Base-by-base conservation (phyloP, 805 yeast genomes). In the Zygotorulaspora sp. region DNA sequence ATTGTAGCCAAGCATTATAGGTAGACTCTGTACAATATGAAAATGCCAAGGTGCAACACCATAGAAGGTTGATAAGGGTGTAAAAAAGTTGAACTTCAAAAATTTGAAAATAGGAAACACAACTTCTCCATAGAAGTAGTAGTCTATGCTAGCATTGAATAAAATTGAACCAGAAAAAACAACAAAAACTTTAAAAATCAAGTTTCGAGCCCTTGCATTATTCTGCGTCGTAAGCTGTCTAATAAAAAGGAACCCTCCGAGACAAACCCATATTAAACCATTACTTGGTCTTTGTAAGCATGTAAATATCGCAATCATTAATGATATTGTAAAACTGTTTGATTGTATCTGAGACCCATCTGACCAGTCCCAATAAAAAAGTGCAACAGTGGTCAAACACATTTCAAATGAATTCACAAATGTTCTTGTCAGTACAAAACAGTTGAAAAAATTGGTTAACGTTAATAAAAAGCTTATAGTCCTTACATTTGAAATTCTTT, bases 231-330 rank as follows among this genome's bases (percentile, higher is more conserved):
- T 14, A 32, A 30, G 12, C 36, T 58, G 25, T 24, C 43, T 33
- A 14, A 37, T 1, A 1, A 67, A 35, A 9, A 66, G 34, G 16
- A 55, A 49, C 0, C 57, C 25, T 0, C 92, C 95, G 15, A 84
- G 59, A 18, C 70, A 63, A 0, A 71, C 21, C 98, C 98, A 92
- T 3, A 88, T 63, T 1, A 89, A 51, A 0, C 71, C 82, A 57
- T 85, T 88, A 0, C 95, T 86, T 0, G 98, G 97, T 41, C 98
- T 68, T 6, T 87, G 74, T 0, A 87, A 63, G 49, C 89, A 82
- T 15, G 85, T 68, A 2, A 77, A 23, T 1, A 77, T 71, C 0
- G 86, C 92, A 21, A 80, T 54, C 0, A 59, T 31, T 32, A 83
- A 59, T 3, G 80, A 66, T 7, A 56, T 41, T 2, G 59, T 44